phyloP scores from a whole-genome alignment of 441 rosid genomes.

The Geranium incanum region DNA sequence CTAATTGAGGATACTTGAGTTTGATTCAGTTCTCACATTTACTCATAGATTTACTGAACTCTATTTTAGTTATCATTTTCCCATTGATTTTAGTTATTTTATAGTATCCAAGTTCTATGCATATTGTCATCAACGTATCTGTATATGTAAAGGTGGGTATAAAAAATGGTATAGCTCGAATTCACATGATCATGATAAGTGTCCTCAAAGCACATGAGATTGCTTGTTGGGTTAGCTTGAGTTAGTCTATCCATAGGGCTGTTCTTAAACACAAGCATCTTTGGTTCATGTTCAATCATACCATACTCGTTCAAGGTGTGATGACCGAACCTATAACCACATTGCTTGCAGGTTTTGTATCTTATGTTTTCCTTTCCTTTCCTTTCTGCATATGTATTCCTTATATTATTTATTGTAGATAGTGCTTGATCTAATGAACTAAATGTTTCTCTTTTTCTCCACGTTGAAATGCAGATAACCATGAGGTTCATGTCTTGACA shows the following conservation, averaged over 20 bases:
- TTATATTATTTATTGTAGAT: neutral
- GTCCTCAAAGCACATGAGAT: neutral
- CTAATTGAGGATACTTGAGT: neutral
- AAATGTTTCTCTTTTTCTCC: neutral
- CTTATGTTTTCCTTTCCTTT: neutral
- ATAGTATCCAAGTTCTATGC: neutral
- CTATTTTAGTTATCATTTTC: neutral
- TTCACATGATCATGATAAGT: neutral
- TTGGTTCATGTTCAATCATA: conserved; percentile 1
- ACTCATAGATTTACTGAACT: neutral
- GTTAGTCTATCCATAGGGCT: neutral
- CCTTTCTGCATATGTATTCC: neutral
- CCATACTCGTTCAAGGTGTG: neutral
- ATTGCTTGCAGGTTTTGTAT: neutral
- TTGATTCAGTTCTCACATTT: neutral
- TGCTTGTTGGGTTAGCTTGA: neutral
- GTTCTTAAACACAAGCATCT: neutral
- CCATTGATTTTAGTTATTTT: neutral
- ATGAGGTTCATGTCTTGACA: conserved; percentile 59
- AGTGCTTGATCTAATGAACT: neutral
- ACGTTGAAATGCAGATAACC: conserved; percentile 50
- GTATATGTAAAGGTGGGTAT: neutral
- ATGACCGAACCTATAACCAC: neutral
- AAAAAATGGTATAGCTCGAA: neutral
- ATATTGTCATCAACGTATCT: neutral